Evolutionary conservation across 257 asterid genomes (phyloP).

Genomic region (Mentha longifolia): DNA sequence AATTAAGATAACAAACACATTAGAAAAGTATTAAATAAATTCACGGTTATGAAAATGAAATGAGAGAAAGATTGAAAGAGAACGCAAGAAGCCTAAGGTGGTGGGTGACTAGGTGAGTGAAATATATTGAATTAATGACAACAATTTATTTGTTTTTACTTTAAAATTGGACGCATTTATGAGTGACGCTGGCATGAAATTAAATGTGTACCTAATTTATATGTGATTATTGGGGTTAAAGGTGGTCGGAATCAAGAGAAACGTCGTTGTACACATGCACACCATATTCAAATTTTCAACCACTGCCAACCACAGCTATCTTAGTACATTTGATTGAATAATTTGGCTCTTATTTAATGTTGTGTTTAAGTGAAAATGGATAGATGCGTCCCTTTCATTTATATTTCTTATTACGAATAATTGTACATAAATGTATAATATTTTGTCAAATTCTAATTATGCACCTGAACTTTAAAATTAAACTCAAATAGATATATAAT

Average conservation of each 20-base stretch:
- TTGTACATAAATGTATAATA: too few species aligned
- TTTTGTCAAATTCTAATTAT: too few species aligned
- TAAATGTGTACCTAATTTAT: background rate
- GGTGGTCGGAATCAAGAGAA: background rate
- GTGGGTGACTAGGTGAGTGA: background rate
- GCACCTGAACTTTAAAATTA: too few species aligned
- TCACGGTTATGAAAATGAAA: slow-evolving; percentile 1
- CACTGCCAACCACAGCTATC: background rate
- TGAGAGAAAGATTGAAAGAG: background rate
- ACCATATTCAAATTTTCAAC: background rate
- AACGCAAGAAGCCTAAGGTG: background rate
- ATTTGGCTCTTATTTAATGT: background rate
- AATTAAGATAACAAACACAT: too few species aligned
- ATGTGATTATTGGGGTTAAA: background rate
- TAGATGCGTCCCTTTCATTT: too few species aligned
- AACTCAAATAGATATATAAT: too few species aligned
- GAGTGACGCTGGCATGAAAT: background rate
- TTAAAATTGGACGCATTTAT: slow-evolving; percentile 16
- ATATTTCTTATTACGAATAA: too few species aligned
- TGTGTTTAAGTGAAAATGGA: background rate
- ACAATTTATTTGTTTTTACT: background rate
- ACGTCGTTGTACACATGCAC: background rate
- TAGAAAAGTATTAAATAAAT: too few species aligned
- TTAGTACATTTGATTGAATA: too few species aligned
- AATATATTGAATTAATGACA: background rate